A percentile compares a stretch with the other conserved stretches of the same genome.
Evolutionary conservation across 164 flowering plant species (phyloP).

Genomic region (Tetracentron sinense): DNA sequence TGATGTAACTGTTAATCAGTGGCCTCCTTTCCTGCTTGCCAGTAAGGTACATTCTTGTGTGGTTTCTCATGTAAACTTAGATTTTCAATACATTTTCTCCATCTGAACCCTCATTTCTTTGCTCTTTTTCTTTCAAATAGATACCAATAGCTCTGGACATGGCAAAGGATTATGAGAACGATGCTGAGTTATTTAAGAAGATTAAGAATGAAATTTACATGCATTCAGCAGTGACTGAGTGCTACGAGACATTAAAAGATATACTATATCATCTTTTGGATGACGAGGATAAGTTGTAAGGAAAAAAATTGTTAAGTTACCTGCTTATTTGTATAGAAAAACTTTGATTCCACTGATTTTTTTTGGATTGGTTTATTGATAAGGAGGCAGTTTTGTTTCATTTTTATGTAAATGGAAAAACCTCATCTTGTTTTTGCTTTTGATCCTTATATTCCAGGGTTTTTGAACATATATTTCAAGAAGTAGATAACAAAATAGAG

Average conservation of each 20-base stretch:
- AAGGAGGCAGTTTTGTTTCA: background rate
- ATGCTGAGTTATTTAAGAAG: slow-evolving; percentile 70
- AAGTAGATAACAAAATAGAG: slow-evolving; percentile 51
- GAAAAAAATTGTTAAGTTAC: background rate
- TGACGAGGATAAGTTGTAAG: slow-evolving; percentile 66
- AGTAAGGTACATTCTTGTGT: slow-evolving; percentile 60
- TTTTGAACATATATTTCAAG: slow-evolving; percentile 47
- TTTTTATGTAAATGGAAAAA: background rate
- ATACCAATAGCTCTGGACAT: slow-evolving; percentile 97
- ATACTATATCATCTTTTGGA: slow-evolving; percentile 51
- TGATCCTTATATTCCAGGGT: slow-evolving; percentile 38
- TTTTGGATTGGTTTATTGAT: background rate
- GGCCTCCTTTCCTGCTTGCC: slow-evolving; percentile 98
- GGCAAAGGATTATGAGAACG: slow-evolving; percentile 93
- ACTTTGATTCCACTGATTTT: background rate
- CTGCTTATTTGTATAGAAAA: background rate
- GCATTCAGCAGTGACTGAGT: slow-evolving; percentile 83
- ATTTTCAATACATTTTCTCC: background rate
- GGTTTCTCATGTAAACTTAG: background rate
- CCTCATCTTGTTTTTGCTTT: background rate
- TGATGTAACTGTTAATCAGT: slow-evolving; percentile 75
- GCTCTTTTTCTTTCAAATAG: slow-evolving; percentile 36
- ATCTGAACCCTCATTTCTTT: slow-evolving; percentile 13
- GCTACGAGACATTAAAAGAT: slow-evolving; percentile 75
- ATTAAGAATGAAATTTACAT: slow-evolving; percentile 69